Evolutionary conservation across 2,329 filamentous ascomycete genomes (phyloP).

Genomic region (Helotiales sp.): DNA sequence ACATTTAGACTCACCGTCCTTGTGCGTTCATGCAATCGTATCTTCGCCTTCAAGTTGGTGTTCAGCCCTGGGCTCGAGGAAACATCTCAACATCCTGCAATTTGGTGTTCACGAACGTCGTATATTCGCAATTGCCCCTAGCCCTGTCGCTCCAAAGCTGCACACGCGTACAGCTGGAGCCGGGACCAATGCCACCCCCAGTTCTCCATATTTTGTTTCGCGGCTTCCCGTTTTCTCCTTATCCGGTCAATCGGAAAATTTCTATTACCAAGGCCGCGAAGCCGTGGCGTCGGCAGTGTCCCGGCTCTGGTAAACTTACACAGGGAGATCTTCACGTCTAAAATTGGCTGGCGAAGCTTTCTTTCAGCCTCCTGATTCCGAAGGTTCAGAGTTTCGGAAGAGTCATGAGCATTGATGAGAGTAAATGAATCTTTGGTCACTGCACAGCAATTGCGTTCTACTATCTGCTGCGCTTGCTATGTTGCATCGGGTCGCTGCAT

Average conservation of each 20-base stretch:
- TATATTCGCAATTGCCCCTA: too few relatives aligned
- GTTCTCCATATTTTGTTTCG: not conserved
- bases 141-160: too few relatives aligned
- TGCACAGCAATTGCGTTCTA: not conserved
- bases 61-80: too few relatives aligned
- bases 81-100: too few relatives aligned
- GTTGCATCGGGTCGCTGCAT: not conserved
- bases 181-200: not conserved
- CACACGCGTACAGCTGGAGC: not conserved
- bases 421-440: not conserved
- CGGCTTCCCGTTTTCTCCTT: not conserved
- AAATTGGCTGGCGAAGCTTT: not conserved
- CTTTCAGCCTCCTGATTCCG: not conserved
- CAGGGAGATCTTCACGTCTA: not conserved
- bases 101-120: too few relatives aligned
- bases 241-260: not conserved
- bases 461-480: not conserved
- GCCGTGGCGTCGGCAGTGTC: not conserved
- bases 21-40: too few relatives aligned
- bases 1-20: too few relatives aligned
- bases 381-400: not conserved
- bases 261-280: not conserved
- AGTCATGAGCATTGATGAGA: not conserved
- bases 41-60: too few relatives aligned
- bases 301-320: not conserved